phyloP scores from a whole-genome alignment of 768 basidiomycete species.

The Leccinum truebloodii region DNA sequence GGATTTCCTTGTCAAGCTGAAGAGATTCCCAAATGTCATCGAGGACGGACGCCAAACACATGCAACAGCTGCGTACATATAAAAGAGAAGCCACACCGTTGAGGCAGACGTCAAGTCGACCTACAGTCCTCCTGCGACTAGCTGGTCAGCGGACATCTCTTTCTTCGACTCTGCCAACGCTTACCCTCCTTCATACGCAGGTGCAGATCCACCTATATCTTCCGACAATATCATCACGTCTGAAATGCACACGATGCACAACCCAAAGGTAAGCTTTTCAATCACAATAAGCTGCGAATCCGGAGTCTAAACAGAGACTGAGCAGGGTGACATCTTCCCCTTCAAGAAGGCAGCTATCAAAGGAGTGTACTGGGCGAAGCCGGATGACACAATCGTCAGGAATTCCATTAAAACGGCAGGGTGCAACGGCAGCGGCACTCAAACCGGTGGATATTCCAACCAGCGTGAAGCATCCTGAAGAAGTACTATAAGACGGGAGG shows the following conservation, averaged over 20 bases:
- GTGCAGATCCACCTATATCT: background rate
- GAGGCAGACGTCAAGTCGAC: background rate
- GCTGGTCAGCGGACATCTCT: slow-evolving; percentile 6
- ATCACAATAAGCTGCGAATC: background rate
- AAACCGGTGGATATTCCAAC: too few species aligned
- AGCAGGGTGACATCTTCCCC: slow-evolving; percentile 10
- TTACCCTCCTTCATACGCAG: slow-evolving; percentile 10
- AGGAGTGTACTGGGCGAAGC: slow-evolving; percentile 16
- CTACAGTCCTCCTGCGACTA: slow-evolving; percentile 1
- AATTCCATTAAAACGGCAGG: too few species aligned
- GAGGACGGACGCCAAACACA: background rate
- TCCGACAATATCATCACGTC: background rate
- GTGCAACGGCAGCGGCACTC: too few species aligned
- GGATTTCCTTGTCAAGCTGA: background rate
- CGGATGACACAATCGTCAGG: too few species aligned
- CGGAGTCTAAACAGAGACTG: background rate
- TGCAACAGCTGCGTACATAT: slow-evolving; percentile 7
- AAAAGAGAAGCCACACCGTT: slow-evolving; percentile 2
- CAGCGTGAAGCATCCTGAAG: too few species aligned
- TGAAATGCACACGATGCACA: slow-evolving; percentile 9
- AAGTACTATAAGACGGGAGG: background rate
- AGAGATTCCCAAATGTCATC: background rate
- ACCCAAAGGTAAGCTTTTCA: slow-evolving; percentile 7
- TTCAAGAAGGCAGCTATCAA: slow-evolving; percentile 6
- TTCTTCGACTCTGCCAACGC: background rate